Percentiles rank a stretch among this genome's conserved stretches.
Evolutionary conservation across 192 early-diverging fungal genomes (phyloP).

Genomic region (Dimargaris cristalligena): DNA sequence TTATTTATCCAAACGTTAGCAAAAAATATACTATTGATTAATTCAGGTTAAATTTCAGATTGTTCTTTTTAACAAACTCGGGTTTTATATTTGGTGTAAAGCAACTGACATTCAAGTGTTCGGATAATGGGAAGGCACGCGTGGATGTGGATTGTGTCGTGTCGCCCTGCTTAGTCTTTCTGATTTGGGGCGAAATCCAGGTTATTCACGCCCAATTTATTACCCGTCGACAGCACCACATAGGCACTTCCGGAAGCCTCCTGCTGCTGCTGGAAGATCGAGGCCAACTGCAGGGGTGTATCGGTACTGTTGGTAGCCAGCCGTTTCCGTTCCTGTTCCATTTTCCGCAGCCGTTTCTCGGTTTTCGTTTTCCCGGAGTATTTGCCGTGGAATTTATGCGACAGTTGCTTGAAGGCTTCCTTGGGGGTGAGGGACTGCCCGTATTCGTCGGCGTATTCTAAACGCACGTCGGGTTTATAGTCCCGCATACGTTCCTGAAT

Average conservation of each 20-base stretch:
- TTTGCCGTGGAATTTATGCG: conserved; percentile 94
- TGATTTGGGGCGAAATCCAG: neutral
- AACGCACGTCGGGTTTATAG: conserved; percentile 77
- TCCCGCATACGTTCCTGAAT: conserved; percentile 71
- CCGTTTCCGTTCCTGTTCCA: conserved; percentile 64
- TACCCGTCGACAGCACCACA: conserved; percentile 65
- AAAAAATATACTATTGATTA: too few relatives aligned
- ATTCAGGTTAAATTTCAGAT: too few relatives aligned
- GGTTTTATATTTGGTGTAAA: too few relatives aligned
- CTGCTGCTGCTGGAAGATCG: conserved; percentile 51
- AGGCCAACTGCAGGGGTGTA: conserved; percentile 59
- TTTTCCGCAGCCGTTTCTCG: conserved; percentile 66
- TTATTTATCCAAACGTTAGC: too few relatives aligned
- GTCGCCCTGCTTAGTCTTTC: too few relatives aligned
- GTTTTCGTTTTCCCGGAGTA: conserved; percentile 86
- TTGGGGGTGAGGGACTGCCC: conserved; percentile 67
- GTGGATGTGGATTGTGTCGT: too few relatives aligned
- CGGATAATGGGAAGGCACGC: too few relatives aligned
- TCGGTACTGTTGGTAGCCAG: conserved; percentile 54
- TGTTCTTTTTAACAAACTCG: too few relatives aligned
- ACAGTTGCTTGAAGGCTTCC: conserved; percentile 79
- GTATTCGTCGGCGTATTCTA: conserved; percentile 82
- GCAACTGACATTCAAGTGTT: too few relatives aligned
- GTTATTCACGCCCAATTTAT: conserved; percentile 16
- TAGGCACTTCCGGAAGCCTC: conserved; percentile 54